A percentile compares a stretch with the other conserved stretches of the same genome.
phyloP scores from a whole-genome alignment of 1,284 basidiomycete genomes.

The Xerocomus cyaneibrunnescens region DNA sequence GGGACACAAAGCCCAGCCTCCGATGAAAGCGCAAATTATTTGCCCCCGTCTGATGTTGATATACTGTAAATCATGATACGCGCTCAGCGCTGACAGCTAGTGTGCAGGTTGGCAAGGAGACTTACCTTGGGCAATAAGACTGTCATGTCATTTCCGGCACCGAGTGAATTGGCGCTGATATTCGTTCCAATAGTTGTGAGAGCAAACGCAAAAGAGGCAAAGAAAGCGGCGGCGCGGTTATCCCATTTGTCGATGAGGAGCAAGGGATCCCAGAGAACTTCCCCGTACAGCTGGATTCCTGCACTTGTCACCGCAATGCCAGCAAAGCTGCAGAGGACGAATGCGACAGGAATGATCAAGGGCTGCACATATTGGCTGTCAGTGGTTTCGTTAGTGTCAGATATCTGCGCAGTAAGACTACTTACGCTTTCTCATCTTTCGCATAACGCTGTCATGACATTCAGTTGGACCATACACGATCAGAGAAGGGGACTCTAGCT shows the following conservation, averaged over 20 bases:
- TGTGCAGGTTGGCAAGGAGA: background rate
- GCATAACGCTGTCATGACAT: conserved; percentile 29
- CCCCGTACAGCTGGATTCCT: conserved; percentile 44
- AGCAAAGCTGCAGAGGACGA: conserved; percentile 57
- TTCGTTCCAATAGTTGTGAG: conserved; percentile 67
- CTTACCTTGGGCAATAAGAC: conserved; percentile 45
- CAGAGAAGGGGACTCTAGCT: conserved; percentile 26
- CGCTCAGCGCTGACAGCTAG: background rate
- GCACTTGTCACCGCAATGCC: conserved; percentile 58
- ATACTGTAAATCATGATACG: conserved; percentile 15
- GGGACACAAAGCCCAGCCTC: conserved; percentile 53
- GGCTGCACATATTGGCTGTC: conserved; percentile 56
- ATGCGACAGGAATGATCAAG: conserved; percentile 57
- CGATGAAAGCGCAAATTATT: conserved; percentile 60
- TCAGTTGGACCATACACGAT: conserved; percentile 1
- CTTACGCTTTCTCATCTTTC: conserved; percentile 33
- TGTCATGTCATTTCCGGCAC: conserved; percentile 66
- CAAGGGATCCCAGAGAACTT: conserved; percentile 42
- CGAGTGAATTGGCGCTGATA: conserved; percentile 63
- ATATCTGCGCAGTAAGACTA: background rate
- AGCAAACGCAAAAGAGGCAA: conserved; percentile 57
- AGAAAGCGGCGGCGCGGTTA: conserved; percentile 68
- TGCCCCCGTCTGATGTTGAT: conserved; percentile 63
- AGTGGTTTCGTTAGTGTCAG: conserved; percentile 6
- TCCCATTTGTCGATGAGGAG: conserved; percentile 56